Base-by-base conservation (phyloP, 768 basidiomycete genomes). In the Amanita fuliginea region DNA sequence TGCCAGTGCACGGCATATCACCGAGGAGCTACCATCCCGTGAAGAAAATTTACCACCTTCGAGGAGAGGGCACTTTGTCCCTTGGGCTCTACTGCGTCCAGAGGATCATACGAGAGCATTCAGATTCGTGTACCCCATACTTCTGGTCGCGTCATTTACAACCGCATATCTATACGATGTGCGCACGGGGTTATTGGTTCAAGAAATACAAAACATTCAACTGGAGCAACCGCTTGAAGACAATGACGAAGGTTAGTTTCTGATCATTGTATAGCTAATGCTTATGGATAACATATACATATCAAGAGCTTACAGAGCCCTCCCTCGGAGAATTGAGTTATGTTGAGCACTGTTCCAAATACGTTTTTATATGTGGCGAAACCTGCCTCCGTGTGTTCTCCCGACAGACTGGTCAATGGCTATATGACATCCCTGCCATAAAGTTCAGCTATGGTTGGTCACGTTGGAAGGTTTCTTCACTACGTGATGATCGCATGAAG, bases 121-220 rank as follows among this genome's bases (percentile, higher is more conserved):
- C 62, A 75, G 83, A 13, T 76, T 86, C 51, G 78, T 78, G 6
- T 82, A 81, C 58, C 86, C 86, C 1, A 76, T 71, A 9, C 65
- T 90, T 6, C 63, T 84, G 2, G 75, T 77, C 2, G 72, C 74
- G 0, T 67, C 71, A 1, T 24, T 53, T 13, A 58, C 64, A 14
- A 61, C 60, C 32, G 78, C 78, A 0, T 84, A 73, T 53, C 51
- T 88, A 2, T 87, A 77, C 73, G 77, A 90, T 55, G 66, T 88
- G 19, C 69, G 70, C 2, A 71, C 74, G 0, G 76, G 73, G 0
- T 54, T 62, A 18, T 54, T 79, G 11, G 59, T 76, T 1, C 74
- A 81, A 59, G 70, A 68, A 5, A 68, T 85, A 30, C 52, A 64
- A 3, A 61, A 67, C 26, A 67, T 69, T 2, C 71, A 75, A 51